phyloP scores from a whole-genome alignment of 371 early-diverging fungal species.

The Mucor saturninus region DNA sequence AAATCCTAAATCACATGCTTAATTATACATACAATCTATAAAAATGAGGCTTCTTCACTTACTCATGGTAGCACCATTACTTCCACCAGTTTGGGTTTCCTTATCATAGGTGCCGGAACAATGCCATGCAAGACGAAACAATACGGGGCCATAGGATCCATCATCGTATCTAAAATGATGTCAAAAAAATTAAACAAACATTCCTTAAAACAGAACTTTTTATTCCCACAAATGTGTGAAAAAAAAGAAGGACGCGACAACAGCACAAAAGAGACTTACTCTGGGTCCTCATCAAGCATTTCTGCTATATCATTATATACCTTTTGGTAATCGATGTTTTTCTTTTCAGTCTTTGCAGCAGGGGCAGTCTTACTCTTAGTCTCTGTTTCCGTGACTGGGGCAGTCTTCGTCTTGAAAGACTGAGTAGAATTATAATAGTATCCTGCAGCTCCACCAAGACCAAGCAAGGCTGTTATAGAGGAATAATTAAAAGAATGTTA shows the following conservation, averaged over 20 bases:
- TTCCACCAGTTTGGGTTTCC: slow-evolving; percentile 84
- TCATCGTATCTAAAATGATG: slow-evolving; percentile 78
- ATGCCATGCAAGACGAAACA: slow-evolving; percentile 94
- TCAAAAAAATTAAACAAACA: not conserved
- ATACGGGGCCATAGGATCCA: slow-evolving; percentile 88
- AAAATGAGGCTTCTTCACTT: slow-evolving; percentile 18
- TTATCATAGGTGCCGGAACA: slow-evolving; percentile 91
- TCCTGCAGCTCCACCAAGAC: slow-evolving; percentile 56
- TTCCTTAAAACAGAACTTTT: not conserved
- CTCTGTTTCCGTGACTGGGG: slow-evolving; percentile 24
- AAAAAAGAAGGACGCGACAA: not conserved
- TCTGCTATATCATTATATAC: slow-evolving; percentile 84
- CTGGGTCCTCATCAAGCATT: slow-evolving; percentile 70
- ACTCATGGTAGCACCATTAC: slow-evolving; percentile 91
- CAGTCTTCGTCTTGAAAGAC: slow-evolving; percentile 28
- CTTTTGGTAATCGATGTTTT: slow-evolving; percentile 62
- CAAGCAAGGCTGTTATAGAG: slow-evolving; percentile 38
- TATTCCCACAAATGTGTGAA: not conserved
- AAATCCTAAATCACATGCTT: slow-evolving; percentile 46
- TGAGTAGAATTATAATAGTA: slow-evolving; percentile 57
- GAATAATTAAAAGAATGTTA: not conserved
- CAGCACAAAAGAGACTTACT: slow-evolving; percentile 35
- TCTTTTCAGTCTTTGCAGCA: slow-evolving; percentile 25
- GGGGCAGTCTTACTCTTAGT: slow-evolving; percentile 30
- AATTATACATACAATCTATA: not conserved